Evolutionary conservation across 2,329 filamentous ascomycete genomes (phyloP).

Genomic region (Microdochium trichocladiopsis): DNA sequence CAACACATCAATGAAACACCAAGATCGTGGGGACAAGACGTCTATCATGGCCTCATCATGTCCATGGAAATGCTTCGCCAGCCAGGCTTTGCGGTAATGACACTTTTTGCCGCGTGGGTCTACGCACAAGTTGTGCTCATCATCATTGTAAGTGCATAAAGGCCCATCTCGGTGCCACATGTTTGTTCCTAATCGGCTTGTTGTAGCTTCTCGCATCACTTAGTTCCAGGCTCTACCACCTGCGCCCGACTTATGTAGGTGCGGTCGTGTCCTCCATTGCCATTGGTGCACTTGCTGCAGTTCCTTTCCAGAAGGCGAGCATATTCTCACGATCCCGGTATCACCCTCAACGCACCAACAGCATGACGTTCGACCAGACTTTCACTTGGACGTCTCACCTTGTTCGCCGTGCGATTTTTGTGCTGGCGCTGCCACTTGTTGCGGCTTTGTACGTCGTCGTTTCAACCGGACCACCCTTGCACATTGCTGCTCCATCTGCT

Average conservation of each 20-base stretch:
- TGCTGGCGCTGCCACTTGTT: conserved; percentile 57
- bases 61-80: conserved; percentile 66
- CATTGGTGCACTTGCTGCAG: conserved; percentile 60
- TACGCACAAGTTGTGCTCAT: conserved; percentile 70
- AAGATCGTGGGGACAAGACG: conserved; percentile 70
- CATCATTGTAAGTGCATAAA: conserved; percentile 39
- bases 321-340: conserved; percentile 59
- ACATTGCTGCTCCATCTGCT: conserved; percentile 55
- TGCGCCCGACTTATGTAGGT: conserved; percentile 58
- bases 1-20: conserved; percentile 66
- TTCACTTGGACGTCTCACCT: conserved; percentile 68
- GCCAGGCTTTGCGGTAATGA: conserved; percentile 64
- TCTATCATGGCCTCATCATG: conserved; percentile 62
- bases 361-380: conserved; percentile 57
- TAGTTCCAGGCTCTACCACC: conserved; percentile 60
- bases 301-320: conserved; percentile 68
- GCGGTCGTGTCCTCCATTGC: conserved; percentile 59
- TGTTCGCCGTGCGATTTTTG: conserved; percentile 60
- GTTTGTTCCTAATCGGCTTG: background rate
- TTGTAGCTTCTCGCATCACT: conserved; percentile 57
- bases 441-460: conserved; percentile 62
- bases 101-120: conserved; percentile 71
- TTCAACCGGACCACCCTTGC: conserved; percentile 54
- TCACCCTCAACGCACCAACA: conserved; percentile 52
- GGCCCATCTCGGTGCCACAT: background rate